phyloP scores from a whole-genome alignment of 1,139 yeast species.

The Taphrina flavorubra region DNA sequence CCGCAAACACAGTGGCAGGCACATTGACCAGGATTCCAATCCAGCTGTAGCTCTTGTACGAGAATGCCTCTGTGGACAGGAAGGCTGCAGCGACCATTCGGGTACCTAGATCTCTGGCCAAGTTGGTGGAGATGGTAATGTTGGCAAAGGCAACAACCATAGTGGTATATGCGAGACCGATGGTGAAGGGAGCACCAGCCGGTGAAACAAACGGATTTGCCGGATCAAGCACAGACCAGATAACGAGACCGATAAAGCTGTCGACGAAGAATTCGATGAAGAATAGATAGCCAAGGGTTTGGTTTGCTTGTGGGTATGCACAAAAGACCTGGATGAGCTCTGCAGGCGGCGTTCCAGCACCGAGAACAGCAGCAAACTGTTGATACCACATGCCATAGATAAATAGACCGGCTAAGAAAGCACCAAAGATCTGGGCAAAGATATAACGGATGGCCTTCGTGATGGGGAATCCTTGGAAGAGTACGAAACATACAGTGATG shows the following conservation, averaged over 20 bases:
- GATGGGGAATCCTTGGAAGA: slow-evolving; percentile 56
- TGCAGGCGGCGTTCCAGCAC: slow-evolving; percentile 12
- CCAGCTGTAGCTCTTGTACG: slow-evolving; percentile 36
- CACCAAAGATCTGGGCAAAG: slow-evolving; percentile 56
- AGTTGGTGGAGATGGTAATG: slow-evolving; percentile 34
- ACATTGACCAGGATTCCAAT: slow-evolving; percentile 36
- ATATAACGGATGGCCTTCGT: slow-evolving; percentile 55
- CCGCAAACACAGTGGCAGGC: slow-evolving; percentile 39
- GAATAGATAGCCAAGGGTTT: slow-evolving; percentile 37
- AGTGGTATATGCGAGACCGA: slow-evolving; percentile 36
- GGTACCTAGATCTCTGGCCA: slow-evolving; percentile 38
- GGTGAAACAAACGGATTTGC: slow-evolving; percentile 42
- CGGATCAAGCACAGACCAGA: slow-evolving; percentile 40
- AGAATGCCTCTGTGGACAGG: slow-evolving; percentile 24
- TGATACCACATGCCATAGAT: slow-evolving; percentile 52
- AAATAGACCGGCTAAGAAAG: slow-evolving; percentile 54
- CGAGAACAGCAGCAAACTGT: slow-evolving; percentile 20
- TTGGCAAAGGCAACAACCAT: slow-evolving; percentile 34
- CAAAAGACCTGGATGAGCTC: slow-evolving; percentile 30
- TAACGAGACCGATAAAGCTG: slow-evolving; percentile 25
- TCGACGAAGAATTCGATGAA: slow-evolving; percentile 38
- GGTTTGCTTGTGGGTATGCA: slow-evolving; percentile 27
- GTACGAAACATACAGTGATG: slow-evolving; percentile 54
- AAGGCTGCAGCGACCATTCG: slow-evolving; percentile 39
- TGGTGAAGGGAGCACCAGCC: slow-evolving; percentile 32